Evolutionary conservation across 1,284 basidiomycete species (phyloP).

Genomic region (Pseudozyma tsukubaensis): DNA sequence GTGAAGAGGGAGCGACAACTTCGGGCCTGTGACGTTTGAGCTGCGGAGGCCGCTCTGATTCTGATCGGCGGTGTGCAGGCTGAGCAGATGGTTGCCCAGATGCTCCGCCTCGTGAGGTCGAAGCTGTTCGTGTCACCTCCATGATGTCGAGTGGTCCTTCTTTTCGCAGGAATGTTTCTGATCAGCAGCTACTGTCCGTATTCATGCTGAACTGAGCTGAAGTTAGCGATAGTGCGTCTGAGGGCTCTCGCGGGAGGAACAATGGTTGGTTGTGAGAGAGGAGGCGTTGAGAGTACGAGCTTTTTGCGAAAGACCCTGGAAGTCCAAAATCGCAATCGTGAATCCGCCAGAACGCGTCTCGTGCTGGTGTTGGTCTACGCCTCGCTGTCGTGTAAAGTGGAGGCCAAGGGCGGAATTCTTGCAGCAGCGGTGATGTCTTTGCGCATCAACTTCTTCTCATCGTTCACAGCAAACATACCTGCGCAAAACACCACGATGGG

Average conservation of each 20-base stretch:
- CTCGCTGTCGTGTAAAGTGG: slow-evolving; percentile 32
- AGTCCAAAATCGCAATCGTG: neutral
- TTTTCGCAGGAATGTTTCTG: no score
- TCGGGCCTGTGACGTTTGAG: slow-evolving; percentile 18
- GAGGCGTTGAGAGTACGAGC: neutral
- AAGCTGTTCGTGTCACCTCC: slow-evolving; percentile 10
- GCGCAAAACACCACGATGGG: slow-evolving; percentile 6
- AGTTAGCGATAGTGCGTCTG: neutral
- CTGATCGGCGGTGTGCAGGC: neutral
- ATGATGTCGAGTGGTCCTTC: no score
- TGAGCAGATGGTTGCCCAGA: slow-evolving; percentile 1
- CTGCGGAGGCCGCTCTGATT: neutral
- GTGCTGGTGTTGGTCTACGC: slow-evolving; percentile 1
- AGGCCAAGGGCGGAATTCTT: neutral
- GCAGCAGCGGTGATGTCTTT: neutral
- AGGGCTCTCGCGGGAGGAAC: no score
- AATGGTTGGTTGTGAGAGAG: neutral
- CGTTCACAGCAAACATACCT: neutral
- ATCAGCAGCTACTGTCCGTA: no score
- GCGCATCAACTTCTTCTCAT: neutral
- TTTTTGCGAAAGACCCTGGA: neutral
- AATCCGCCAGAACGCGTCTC: slow-evolving; percentile 7
- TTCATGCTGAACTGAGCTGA: neutral
- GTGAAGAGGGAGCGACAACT: slow-evolving; percentile 26
- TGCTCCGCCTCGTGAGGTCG: slow-evolving; percentile 7